Conservation (phyloP, 2,329 filamentous ascomycete species). For the Talaromyces sp. region DNA sequence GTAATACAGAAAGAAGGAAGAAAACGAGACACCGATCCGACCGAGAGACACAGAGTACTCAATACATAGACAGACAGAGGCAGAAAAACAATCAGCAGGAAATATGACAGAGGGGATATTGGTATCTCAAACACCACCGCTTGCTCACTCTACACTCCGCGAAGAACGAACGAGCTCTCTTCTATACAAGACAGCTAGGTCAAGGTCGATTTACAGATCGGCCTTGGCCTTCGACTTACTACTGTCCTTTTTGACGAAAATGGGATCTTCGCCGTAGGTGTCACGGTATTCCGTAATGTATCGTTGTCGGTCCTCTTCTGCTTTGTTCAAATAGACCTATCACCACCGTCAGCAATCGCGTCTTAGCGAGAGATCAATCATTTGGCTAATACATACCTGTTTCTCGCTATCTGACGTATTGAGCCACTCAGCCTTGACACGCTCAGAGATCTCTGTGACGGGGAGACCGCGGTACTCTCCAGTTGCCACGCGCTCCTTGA, state of each 20-base stretch:
- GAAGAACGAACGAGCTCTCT: background rate
- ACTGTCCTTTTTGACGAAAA: background rate
- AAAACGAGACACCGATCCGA: slow-evolving; percentile 6
- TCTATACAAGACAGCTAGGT: background rate
- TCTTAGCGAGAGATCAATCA: background rate
- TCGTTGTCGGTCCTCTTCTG: slow-evolving; percentile 28
- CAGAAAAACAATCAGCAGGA: background rate
- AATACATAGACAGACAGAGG: slow-evolving; percentile 1
- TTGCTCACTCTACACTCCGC: background rate
- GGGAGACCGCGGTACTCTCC: slow-evolving; percentile 52
- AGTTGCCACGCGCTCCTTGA: slow-evolving; percentile 41
- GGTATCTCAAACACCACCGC: slow-evolving; percentile 4
- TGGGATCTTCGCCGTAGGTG: slow-evolving; percentile 33
- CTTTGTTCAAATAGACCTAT: slow-evolving; percentile 26
- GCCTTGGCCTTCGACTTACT: background rate
- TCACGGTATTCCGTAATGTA: slow-evolving; percentile 35
- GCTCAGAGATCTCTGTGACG: slow-evolving; percentile 31
- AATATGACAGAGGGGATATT: slow-evolving; percentile 6
- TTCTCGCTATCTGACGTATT: slow-evolving; percentile 32
- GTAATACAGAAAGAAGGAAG: background rate
- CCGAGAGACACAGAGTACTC: background rate
- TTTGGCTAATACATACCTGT: slow-evolving; percentile 29
- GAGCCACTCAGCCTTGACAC: slow-evolving; percentile 26
- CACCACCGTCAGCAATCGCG: background rate
- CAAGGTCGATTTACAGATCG: background rate